A percentile compares a stretch with the other conserved stretches of the same genome.
Evolutionary conservation across 371 early-diverging fungal species (phyloP).

Genomic region (Syncephalastrum contaminatum): DNA sequence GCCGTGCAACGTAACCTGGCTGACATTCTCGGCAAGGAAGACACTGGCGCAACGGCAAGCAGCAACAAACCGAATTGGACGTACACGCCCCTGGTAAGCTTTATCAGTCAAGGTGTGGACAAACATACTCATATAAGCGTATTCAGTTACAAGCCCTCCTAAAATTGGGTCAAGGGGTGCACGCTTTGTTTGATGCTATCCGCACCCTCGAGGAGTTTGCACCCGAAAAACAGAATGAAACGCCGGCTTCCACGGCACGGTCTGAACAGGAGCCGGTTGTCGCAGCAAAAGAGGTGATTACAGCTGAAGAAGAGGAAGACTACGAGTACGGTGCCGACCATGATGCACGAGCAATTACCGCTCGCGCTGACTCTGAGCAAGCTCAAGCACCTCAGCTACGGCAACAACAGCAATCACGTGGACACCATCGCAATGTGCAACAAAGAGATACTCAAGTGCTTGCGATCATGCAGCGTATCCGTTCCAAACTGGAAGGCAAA

Average conservation of each 20-base stretch:
- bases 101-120: too few species aligned
- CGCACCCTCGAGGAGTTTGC: slow-evolving; percentile 41
- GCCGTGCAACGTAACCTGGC: background rate
- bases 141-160: slow-evolving; percentile 4
- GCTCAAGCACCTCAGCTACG: background rate
- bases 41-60: slow-evolving; percentile 9
- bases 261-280: too few species aligned
- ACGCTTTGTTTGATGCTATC: slow-evolving; percentile 26
- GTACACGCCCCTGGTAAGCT: slow-evolving; percentile 24
- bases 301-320: too few species aligned
- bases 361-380: background rate
- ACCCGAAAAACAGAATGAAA: slow-evolving; percentile 14
- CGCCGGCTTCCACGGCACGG: too few species aligned
- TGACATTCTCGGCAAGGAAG: slow-evolving; percentile 7
- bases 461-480: slow-evolving; percentile 58
- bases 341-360: background rate
- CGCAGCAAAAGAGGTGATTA: too few species aligned
- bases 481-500: slow-evolving; percentile 70
- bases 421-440: slow-evolving; percentile 11
- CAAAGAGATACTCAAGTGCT: slow-evolving; percentile 61
- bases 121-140: background rate
- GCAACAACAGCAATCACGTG: slow-evolving; percentile 2
- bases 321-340: too few species aligned
- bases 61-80: slow-evolving; percentile 3
- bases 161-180: slow-evolving; percentile 10